Evolutionary conservation across 129 eudicot species (phyloP), one percentile per base, ranked within the genome.

Genomic region (Daucus carota): DNA sequence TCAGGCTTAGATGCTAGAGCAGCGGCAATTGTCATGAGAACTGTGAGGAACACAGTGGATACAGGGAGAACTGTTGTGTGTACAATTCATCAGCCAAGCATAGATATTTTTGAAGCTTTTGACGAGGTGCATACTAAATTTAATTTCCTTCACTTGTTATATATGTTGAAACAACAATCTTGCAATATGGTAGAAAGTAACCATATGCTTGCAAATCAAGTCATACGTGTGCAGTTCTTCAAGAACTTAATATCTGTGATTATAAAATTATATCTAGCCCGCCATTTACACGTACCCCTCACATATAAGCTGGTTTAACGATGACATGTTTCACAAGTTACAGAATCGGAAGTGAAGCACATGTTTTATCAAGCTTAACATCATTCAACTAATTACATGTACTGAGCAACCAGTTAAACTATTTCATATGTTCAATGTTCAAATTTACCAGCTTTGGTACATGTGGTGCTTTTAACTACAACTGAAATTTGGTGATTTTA

Each of bases 1-100:
- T 90, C 94, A 3, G 96, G 94, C 16, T 91, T 90, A 54, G 98
- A 92, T 62, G 96, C 98, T 66, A 80, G 98, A 73, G 92, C 96
- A 42, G 92, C 98, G 31, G 94, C 98, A 46, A 90, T 92, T 75
- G 94, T 92, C 43, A 92, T 92, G 96, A 77, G 96, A 15, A 83
- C 94, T 0, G 98, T 92, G 48, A 83, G 96, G 69, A 90, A 90
- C 84, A 92, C 94, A 0, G 98, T 92, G 3, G 90, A 92, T 59
- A 90, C 94, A 0, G 96, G 96, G 26, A 75, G 98, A 80, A 90
- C 96, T 1, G 94, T 92, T 43, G 98, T 92, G 13, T 90, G 98
- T 83, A 92, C 98, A 17, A 90, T 92, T 73, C 98, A 92, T 79
- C 96, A 90, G 34, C 97, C 98, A 1, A 90, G 96, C 78, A 88